Percentiles rank a stretch among this genome's conserved stretches.
phyloP scores from a whole-genome alignment of 495 filamentous ascomycete species.

The Aspergillus affinis region DNA sequence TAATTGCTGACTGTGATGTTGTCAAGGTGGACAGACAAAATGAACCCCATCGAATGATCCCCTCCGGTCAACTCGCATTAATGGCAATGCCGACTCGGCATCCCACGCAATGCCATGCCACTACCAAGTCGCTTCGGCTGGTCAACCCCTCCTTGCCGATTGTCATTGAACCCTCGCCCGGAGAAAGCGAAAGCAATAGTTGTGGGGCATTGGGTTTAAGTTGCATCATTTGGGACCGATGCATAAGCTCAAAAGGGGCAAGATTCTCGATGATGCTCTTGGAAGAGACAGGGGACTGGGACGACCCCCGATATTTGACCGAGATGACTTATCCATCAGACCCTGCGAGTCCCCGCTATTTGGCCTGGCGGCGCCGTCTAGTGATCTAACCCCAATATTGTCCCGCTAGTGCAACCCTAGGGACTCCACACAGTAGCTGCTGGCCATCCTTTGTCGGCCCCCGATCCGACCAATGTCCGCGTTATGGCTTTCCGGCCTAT shows the following conservation, averaged over 20 bases:
- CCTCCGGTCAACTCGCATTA: no score
- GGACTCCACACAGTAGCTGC: neutral
- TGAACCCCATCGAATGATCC: no score
- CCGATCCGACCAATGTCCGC: conserved; percentile 16
- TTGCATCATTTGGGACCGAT: neutral
- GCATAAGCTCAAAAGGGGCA: neutral
- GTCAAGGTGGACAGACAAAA: no score
- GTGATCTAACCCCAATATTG: conserved; percentile 4
- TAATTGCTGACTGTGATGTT: no score
- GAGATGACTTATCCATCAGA: conserved; percentile 8
- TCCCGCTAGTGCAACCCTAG: neutral
- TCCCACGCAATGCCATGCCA: neutral
- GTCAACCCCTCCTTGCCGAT: neutral
- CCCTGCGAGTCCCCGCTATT: conserved; percentile 4
- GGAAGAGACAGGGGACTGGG: conserved; percentile 4
- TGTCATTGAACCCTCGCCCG: neutral
- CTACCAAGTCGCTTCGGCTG: neutral
- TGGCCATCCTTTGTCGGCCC: conserved; percentile 8
- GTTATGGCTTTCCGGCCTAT: neutral
- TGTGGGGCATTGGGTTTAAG: neutral
- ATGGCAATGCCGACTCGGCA: neutral
- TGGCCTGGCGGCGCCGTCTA: neutral
- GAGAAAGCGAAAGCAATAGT: no score
- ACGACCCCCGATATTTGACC: conserved; percentile 24
- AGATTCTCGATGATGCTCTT: neutral